These are phyloP conservation scores for Aspergillus tanneri DNA, from an alignment of 2,329 filamentous ascomycete genomes.

Conservation along the genomic window DNA sequence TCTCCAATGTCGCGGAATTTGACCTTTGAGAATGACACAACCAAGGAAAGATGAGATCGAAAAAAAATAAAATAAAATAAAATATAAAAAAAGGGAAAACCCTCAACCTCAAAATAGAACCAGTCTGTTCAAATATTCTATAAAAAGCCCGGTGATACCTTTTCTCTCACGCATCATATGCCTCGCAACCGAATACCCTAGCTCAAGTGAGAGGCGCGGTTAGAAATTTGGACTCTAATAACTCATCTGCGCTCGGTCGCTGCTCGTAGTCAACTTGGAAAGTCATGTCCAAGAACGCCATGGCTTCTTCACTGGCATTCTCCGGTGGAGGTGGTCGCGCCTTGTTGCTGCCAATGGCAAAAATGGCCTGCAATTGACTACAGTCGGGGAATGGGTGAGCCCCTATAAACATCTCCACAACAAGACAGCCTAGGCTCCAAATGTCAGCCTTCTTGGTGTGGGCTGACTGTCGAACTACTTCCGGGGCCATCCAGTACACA, in stretches of 20 bases:
- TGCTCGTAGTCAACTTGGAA: constrained; percentile 96
- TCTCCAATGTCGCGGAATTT: too few species aligned
- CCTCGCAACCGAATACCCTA: too few species aligned
- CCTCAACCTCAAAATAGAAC: too few species aligned
- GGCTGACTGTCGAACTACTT: constrained; percentile 95
- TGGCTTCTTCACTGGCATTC: constrained; percentile 77
- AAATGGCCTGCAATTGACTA: constrained; percentile 95
- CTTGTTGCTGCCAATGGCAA: constrained; percentile 90
- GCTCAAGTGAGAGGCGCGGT: constrained; percentile 61
- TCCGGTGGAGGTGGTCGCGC: constrained; percentile 87
- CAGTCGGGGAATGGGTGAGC: constrained; percentile 95
- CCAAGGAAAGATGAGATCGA: neutral
- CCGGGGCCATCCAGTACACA: constrained; percentile 99
- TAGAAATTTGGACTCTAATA: constrained; percentile 81
- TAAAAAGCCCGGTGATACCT: neutral
- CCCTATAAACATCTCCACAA: constrained; percentile 99
- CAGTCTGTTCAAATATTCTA: constrained; percentile 15
- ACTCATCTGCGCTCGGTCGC: constrained; percentile 85
- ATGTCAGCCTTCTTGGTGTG: constrained; percentile 99
- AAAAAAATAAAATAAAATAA: neutral
- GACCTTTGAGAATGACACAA: neutral
- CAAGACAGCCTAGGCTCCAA: constrained; percentile 93
- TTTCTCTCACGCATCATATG: neutral
- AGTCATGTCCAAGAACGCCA: constrained; percentile 78
- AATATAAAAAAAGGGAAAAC: neutral